These are phyloP conservation scores for Chlamydomonas urium DNA, from an alignment of 139 green algal species.

Conservation along the genomic window DNA sequence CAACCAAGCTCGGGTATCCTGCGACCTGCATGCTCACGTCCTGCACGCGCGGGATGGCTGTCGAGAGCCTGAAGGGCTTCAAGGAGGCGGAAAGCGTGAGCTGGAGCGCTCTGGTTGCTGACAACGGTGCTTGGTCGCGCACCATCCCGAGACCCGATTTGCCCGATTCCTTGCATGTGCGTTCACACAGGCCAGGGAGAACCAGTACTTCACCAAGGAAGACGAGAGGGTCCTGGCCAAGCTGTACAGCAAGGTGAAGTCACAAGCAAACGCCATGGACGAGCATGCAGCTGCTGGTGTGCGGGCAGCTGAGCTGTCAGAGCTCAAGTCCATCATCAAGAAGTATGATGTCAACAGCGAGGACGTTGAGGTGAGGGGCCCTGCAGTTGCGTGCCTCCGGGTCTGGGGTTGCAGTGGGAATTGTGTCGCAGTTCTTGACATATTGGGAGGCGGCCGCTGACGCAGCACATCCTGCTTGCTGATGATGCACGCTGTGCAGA, in stretches of 20 bases:
- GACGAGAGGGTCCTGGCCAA: constrained; percentile 20
- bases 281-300: constrained; percentile 35
- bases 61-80: too few relatives aligned
- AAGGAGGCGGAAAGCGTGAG: too few relatives aligned
- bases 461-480: background rate
- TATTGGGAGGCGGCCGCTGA: background rate
- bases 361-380: background rate
- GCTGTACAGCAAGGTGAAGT: constrained; percentile 22
- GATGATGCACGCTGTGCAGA: background rate
- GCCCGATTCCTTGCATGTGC: too few relatives aligned
- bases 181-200: constrained; percentile 3
- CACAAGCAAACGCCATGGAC: constrained; percentile 19
- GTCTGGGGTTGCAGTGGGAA: background rate
- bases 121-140: too few relatives aligned
- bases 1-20: too few relatives aligned
- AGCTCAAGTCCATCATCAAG: constrained; percentile 29
- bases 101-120: too few relatives aligned
- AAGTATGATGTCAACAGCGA: constrained; percentile 31
- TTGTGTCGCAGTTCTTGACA: background rate
- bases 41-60: too few relatives aligned
- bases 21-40: too few relatives aligned
- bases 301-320: constrained; percentile 31
- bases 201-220: constrained; percentile 15
- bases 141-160: too few relatives aligned
- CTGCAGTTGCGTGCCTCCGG: too few relatives aligned